Evolutionary conservation across 768 basidiomycete genomes (phyloP).

Genomic region (Cystofilobasidium bisporidii): DNA sequence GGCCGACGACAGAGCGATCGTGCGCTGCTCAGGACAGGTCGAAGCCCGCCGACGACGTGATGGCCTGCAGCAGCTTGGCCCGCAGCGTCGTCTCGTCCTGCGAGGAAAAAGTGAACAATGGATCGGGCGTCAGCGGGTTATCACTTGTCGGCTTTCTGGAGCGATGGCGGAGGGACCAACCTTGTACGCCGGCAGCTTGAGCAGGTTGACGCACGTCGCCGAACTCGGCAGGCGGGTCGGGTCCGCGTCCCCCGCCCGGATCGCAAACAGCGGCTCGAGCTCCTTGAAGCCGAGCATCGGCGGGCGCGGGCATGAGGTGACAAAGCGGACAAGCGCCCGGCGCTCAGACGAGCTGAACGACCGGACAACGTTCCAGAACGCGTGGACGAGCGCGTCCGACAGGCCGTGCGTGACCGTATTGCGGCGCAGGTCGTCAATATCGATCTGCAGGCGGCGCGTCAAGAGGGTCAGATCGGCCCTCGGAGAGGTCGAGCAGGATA

Average conservation of each 20-base stretch:
- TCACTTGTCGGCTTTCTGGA: no score
- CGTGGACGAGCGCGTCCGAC: constrained; percentile 54
- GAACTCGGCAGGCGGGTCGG: constrained; percentile 41
- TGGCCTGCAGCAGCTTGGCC: constrained; percentile 72
- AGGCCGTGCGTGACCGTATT: constrained; percentile 77
- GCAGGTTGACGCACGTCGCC: constrained; percentile 78
- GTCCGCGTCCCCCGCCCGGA: constrained; percentile 70
- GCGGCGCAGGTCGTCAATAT: constrained; percentile 60
- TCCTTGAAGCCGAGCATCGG: constrained; percentile 37
- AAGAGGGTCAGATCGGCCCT: no score
- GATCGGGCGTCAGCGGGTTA: no score
- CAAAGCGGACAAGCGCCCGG: constrained; percentile 69
- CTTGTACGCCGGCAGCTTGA: constrained; percentile 71
- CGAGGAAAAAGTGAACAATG: no score
- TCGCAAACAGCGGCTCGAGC: constrained; percentile 75
- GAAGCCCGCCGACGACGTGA: constrained; percentile 80
- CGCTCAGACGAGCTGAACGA: constrained; percentile 72
- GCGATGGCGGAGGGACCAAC: no score
- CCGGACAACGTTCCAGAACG: constrained; percentile 54
- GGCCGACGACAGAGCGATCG: no score
- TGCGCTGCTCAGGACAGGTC: constrained; percentile 61
- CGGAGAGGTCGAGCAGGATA: no score
- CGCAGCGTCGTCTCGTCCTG: constrained; percentile 53
- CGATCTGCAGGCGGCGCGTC: constrained; percentile 25
- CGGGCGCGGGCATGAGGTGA: constrained; percentile 46